A percentile compares a stretch with the other conserved stretches of the same genome.
phyloP scores from a whole-genome alignment of 2,329 filamentous ascomycete species.

The Mollisiaceae sp. region DNA sequence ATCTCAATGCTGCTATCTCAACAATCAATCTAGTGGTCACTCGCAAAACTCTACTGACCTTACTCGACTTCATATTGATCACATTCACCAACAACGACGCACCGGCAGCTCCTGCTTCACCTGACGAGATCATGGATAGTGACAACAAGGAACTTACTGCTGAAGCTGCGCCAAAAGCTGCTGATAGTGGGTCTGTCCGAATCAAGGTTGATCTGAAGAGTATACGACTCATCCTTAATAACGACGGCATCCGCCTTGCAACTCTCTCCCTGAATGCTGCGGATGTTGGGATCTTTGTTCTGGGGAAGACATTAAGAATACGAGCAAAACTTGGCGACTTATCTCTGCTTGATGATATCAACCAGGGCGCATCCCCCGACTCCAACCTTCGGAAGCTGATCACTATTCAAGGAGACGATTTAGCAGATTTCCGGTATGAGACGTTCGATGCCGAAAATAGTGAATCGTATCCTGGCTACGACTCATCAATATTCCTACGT shows the following conservation, averaged over 20 bases:
- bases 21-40: slow-evolving; percentile 98
- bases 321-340: slow-evolving; percentile 87
- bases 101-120: slow-evolving; percentile 47
- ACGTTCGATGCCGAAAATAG: slow-evolving; percentile 79
- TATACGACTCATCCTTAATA: slow-evolving; percentile 93
- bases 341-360: slow-evolving; percentile 90
- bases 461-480: slow-evolving; percentile 87
- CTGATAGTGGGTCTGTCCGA: slow-evolving; percentile 62
- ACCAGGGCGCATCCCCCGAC: slow-evolving; percentile 81
- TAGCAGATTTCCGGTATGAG: slow-evolving; percentile 97
- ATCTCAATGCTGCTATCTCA: slow-evolving; percentile 87
- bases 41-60: slow-evolving; percentile 85
- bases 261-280: slow-evolving; percentile 92
- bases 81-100: slow-evolving; percentile 76
- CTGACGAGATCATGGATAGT: slow-evolving; percentile 43
- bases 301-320: slow-evolving; percentile 85
- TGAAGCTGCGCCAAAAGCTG: slow-evolving; percentile 22
- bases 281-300: slow-evolving; percentile 86
- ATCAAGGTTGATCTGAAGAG: slow-evolving; percentile 94
- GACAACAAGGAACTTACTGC: slow-evolving; percentile 45
- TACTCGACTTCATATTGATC: slow-evolving; percentile 90
- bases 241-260: slow-evolving; percentile 92
- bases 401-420: slow-evolving; percentile 91
- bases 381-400: slow-evolving; percentile 86
- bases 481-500: slow-evolving; percentile 86